These are phyloP conservation scores for Aspergillus coremiiformis DNA, from an alignment of 495 filamentous ascomycete genomes.

Conservation along the genomic window DNA sequence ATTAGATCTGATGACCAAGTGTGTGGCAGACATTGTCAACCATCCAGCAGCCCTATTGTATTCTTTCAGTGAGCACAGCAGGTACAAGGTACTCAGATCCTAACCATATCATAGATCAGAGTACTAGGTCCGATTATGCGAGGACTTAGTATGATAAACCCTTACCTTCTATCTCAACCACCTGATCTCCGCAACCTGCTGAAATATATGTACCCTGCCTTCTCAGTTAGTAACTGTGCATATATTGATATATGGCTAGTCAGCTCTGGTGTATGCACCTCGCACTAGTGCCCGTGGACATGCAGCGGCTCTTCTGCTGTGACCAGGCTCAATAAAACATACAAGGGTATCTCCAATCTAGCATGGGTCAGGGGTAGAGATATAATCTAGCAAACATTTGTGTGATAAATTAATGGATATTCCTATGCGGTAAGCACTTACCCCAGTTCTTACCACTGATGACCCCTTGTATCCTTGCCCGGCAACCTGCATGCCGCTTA, in stretches of 20 bases:
- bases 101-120: not conserved
- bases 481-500: not conserved
- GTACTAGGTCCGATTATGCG: not conserved
- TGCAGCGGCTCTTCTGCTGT: constrained; percentile 10
- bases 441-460: not conserved
- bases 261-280: constrained; percentile 5
- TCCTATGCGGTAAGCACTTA: not conserved
- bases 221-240: not conserved
- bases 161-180: constrained; percentile 1
- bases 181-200: not conserved
- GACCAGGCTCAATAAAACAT: not conserved
- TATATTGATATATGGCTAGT: not conserved
- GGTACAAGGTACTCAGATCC: not conserved
- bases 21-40: not conserved
- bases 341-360: not conserved
- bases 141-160: not conserved
- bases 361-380: not conserved
- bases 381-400: not conserved
- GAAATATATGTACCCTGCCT: not conserved
- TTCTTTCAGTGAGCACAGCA: not conserved
- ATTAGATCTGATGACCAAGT: not conserved
- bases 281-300: constrained; percentile 19
- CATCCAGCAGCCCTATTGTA: not conserved
- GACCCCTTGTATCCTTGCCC: not conserved
- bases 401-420: not conserved